These are phyloP conservation scores for Lactarius trivialis DNA, from an alignment of 768 basidiomycete genomes.

Conservation along the genomic window DNA sequence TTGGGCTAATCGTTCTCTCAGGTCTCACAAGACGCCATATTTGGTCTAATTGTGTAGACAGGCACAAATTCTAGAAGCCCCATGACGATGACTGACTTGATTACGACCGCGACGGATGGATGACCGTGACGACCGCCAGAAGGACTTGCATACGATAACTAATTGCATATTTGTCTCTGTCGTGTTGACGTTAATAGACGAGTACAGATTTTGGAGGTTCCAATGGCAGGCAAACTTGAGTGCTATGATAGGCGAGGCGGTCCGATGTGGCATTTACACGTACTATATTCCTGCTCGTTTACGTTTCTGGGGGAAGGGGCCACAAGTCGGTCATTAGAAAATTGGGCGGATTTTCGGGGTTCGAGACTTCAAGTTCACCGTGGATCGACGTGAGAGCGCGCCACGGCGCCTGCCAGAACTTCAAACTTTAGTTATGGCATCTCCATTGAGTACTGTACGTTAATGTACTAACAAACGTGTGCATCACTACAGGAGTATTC, in stretches of 20 bases:
- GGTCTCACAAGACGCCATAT: not conserved
- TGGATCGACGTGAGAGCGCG: not conserved
- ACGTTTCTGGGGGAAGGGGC: not conserved
- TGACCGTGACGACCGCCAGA: not conserved
- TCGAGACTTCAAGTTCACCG: not conserved
- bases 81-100: not conserved
- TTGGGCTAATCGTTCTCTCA: not conserved
- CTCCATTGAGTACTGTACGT: not conserved
- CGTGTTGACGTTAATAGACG: not conserved
- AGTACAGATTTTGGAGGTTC: not conserved
- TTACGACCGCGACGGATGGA: not conserved
- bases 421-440: not conserved
- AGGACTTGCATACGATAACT: not conserved
- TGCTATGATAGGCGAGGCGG: not conserved
- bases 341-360: not conserved
- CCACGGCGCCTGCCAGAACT: not conserved
- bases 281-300: not conserved
- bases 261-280: not conserved
- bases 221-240: not conserved
- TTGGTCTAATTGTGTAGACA: not conserved
- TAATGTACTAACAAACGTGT: not conserved
- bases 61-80: not conserved
- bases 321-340: not conserved
- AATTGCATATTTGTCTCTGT: not conserved
- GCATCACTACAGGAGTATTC: not conserved